Percentiles rank a stretch among this genome's conserved stretches.
Evolutionary conservation across 805 yeast species (phyloP).

Genomic region (Candida taoyuanica): DNA sequence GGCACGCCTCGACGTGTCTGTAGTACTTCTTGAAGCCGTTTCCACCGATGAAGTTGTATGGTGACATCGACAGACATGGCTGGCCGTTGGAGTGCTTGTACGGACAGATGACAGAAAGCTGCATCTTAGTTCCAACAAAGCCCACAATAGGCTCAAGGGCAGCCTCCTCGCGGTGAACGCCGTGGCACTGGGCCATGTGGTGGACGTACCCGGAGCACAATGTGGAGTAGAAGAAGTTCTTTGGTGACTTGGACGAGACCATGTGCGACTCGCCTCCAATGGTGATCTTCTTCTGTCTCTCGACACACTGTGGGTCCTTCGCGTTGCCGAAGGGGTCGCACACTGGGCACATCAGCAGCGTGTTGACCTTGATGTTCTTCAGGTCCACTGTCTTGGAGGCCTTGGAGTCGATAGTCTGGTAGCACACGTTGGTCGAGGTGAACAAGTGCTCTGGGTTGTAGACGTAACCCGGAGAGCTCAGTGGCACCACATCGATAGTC

Average conservation of each 20-base stretch:
- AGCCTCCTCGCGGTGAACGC: not conserved
- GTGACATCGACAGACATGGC: not conserved
- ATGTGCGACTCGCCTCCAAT: constrained; percentile 1
- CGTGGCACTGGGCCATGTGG: constrained; percentile 3
- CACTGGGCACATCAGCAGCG: constrained; percentile 14
- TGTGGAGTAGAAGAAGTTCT: not conserved
- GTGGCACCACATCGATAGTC: not conserved
- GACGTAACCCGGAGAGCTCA: constrained; percentile 6
- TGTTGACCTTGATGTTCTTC: constrained; percentile 10
- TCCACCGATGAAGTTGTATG: not conserved
- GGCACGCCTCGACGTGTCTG: not conserved
- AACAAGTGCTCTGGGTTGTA: constrained; percentile 11
- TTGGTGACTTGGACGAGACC: not conserved
- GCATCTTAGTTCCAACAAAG: not conserved
- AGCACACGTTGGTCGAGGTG: constrained; percentile 11
- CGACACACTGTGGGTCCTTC: not conserved
- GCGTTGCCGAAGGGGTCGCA: constrained; percentile 12
- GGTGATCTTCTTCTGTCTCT: constrained; percentile 3
- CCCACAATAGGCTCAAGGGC: not conserved
- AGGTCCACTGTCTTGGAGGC: constrained; percentile 10
- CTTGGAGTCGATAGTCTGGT: constrained; percentile 3
- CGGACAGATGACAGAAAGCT: not conserved
- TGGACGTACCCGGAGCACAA: not conserved
- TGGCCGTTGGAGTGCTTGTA: not conserved
- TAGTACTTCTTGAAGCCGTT: constrained; percentile 1